These are phyloP conservation scores for Corniculantispora saksenae DNA, from an alignment of 2,329 filamentous ascomycete species.

Conservation along the genomic window DNA sequence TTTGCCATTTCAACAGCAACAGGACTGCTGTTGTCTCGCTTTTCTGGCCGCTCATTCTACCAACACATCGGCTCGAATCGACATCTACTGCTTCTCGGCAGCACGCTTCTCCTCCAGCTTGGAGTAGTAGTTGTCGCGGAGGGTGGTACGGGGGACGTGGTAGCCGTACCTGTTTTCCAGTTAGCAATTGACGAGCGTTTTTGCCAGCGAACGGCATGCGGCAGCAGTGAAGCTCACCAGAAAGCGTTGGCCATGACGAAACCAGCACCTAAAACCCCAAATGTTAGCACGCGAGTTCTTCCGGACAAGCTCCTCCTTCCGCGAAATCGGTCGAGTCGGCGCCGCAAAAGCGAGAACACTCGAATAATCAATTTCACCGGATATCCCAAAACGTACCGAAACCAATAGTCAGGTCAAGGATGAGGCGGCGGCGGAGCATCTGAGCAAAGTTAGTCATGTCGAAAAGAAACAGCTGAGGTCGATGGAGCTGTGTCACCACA, in stretches of 20 bases:
- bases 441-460: slow-evolving; percentile 39
- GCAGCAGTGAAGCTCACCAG: slow-evolving; percentile 47
- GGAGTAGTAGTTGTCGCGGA: slow-evolving; percentile 60
- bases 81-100: slow-evolving; percentile 31
- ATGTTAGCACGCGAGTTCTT: slow-evolving; percentile 3
- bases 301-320: background rate
- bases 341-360: background rate
- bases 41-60: background rate
- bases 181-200: slow-evolving; percentile 13
- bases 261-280: slow-evolving; percentile 47
- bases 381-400: slow-evolving; percentile 51
- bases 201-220: background rate
- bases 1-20: background rate
- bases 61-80: background rate
- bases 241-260: slow-evolving; percentile 56
- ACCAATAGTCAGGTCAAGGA: slow-evolving; percentile 56
- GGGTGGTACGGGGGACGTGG: slow-evolving; percentile 61
- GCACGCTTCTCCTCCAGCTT: slow-evolving; percentile 60
- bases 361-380: background rate
- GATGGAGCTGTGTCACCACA: background rate
- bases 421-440: slow-evolving; percentile 63
- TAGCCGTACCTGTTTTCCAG: slow-evolving; percentile 55
- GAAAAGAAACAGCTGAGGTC: slow-evolving; percentile 2
- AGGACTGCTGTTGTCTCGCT: background rate
- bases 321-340: background rate